These are phyloP conservation scores for Acrocalymma vagum DNA, from an alignment of 2,329 filamentous ascomycete species.

Conservation along the genomic window DNA sequence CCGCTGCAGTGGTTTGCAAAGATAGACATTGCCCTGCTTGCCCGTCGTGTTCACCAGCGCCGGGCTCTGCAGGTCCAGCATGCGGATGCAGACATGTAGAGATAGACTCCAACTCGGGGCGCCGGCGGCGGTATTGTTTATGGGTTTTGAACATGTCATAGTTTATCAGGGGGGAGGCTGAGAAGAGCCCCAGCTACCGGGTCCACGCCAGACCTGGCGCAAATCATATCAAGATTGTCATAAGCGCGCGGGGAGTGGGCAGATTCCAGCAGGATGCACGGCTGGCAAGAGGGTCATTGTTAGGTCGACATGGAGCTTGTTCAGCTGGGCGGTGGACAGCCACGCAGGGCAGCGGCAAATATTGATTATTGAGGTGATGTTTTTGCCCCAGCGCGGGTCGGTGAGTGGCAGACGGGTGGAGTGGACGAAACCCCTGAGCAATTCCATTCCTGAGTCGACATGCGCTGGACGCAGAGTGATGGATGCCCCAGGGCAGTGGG, in stretches of 20 bases:
- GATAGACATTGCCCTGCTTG: constrained; percentile 25
- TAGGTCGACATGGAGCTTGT: constrained; percentile 5
- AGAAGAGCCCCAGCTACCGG: constrained; percentile 34
- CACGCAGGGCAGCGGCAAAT: constrained; percentile 25
- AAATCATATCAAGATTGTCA: constrained; percentile 38
- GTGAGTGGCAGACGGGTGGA: constrained; percentile 2
- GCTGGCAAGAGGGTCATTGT: constrained; percentile 18
- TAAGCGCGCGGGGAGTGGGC: constrained; percentile 17
- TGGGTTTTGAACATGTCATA: constrained; percentile 38
- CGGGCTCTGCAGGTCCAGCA: constrained; percentile 20
- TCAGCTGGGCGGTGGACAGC: constrained; percentile 28
- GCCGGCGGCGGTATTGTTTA: constrained; percentile 30
- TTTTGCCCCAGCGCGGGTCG: constrained; percentile 8
- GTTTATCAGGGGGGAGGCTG: constrained; percentile 33
- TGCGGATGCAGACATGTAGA: constrained; percentile 20
- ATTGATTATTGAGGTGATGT: constrained; percentile 10
- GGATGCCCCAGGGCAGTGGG: constrained; percentile 31
- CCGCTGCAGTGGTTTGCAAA: constrained; percentile 24
- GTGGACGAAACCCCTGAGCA: background rate
- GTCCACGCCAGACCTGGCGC: constrained; percentile 34
- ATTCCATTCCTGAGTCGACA: background rate
- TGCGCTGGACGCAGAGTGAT: constrained; percentile 12
- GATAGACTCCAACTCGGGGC: no score
- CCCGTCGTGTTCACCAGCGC: constrained; percentile 9
- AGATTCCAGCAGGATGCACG: constrained; percentile 13